Evolutionary conservation across 306 rosid genomes (phyloP).

Genomic region (Medicago lupulina): DNA sequence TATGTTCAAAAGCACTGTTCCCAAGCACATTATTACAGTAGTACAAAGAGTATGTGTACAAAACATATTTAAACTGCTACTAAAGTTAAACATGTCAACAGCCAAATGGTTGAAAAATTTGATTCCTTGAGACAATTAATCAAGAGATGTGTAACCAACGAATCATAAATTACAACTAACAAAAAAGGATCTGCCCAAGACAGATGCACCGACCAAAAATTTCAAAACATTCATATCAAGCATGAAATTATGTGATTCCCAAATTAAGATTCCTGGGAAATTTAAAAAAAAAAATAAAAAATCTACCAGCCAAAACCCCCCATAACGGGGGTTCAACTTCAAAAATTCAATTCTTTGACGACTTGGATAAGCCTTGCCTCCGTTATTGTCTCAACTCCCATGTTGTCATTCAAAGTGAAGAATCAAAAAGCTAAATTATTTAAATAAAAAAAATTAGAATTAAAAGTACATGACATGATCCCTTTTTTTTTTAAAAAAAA

Average conservation of each 20-base stretch:
- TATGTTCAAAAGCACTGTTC: slow-evolving; percentile 1
- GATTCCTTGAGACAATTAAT: not conserved
- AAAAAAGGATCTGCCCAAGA: not conserved
- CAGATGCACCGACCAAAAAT: slow-evolving; percentile 7
- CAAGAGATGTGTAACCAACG: slow-evolving; percentile 7
- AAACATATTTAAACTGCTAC: slow-evolving; percentile 17
- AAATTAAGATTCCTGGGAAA: not conserved
- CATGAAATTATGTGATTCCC: not conserved
- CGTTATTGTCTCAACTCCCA: not conserved
- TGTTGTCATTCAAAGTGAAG: not conserved
- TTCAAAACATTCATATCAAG: not conserved
- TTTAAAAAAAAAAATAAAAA: not conserved
- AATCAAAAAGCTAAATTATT: not conserved
- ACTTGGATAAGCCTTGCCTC: not conserved
- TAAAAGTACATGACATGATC: not conserved
- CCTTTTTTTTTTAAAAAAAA: not conserved
- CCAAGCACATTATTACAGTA: not conserved
- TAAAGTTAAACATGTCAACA: slow-evolving; percentile 14
- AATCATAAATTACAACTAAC: slow-evolving; percentile 4
- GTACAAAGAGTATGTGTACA: not conserved
- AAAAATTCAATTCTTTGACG: not conserved
- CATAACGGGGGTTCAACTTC: not conserved
- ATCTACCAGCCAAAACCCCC: not conserved
- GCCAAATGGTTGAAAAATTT: not conserved
- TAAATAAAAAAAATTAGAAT: not conserved